A percentile compares a stretch with the other conserved stretches of the same genome.
Conservation (phyloP, 1,139 yeast genomes). For the Arxiozyma heterogenica region DNA sequence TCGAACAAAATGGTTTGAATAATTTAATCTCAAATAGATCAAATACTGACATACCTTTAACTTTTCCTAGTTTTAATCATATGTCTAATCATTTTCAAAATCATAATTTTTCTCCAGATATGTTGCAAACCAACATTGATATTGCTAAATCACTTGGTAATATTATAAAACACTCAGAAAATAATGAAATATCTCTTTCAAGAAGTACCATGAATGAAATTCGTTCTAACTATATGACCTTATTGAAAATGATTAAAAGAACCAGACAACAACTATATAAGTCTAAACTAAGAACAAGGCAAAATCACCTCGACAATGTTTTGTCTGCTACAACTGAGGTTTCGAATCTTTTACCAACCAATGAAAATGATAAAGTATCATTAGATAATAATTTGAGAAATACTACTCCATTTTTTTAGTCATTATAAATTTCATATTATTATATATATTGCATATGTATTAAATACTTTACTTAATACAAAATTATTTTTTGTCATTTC, state of each 20-base stretch:
- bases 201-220: conserved; percentile 23
- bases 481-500: not conserved
- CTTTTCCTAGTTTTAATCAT: not conserved
- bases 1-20: conserved; percentile 6
- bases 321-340: conserved; percentile 3
- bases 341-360: not conserved
- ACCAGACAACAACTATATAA: conserved; percentile 6
- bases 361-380: not conserved
- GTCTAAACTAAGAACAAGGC: conserved; percentile 2
- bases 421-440: not conserved
- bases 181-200: conserved; percentile 24
- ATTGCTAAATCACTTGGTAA: conserved; percentile 27
- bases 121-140: conserved; percentile 21
- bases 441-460: not conserved
- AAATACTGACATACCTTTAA: not conserved
- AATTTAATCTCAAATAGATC: conserved; percentile 8
- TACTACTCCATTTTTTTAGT: conserved; percentile 11
- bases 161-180: conserved; percentile 25
- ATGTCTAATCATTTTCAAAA: not conserved
- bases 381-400: conserved; percentile 5
- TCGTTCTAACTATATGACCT: conserved; percentile 5
- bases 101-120: not conserved
- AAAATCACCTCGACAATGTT: conserved; percentile 4
- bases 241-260: conserved; percentile 11
- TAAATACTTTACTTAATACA: not conserved